Evolutionary conservation across 495 filamentous ascomycete genomes (phyloP).

Genomic region (Pseudoneurospora amorphoporcata): DNA sequence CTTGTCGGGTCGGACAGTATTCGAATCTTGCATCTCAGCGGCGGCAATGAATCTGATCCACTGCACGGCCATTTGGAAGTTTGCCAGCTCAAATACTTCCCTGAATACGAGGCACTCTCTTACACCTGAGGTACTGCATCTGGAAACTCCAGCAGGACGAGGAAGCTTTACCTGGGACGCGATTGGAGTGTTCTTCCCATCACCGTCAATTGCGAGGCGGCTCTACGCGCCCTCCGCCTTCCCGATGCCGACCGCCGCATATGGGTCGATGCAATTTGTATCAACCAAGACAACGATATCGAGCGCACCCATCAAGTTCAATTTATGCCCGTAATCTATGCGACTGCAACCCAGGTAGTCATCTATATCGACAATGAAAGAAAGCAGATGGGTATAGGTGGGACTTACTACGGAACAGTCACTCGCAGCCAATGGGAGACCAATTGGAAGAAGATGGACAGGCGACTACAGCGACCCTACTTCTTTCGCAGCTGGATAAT

Average conservation of each 20-base stretch:
- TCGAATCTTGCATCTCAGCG: conserved; percentile 11
- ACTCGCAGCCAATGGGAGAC: conserved; percentile 1
- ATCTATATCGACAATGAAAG: conserved; percentile 17
- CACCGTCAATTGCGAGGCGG: conserved; percentile 12
- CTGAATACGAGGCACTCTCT: conserved; percentile 13
- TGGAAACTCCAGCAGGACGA: conserved; percentile 8
- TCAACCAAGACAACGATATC: conserved; percentile 16
- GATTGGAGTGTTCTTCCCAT: conserved; percentile 12
- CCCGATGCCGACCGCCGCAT: conserved; percentile 7
- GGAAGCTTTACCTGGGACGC: conserved; percentile 12
- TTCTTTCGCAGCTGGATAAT: conserved; percentile 19
- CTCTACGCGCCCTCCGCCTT: conserved; percentile 9
- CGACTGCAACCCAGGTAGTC: conserved; percentile 16
- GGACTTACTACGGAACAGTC: neutral
- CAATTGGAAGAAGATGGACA: conserved; percentile 8
- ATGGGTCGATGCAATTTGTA: conserved; percentile 26
- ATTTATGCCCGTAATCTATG: conserved; percentile 24
- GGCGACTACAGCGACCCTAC: conserved; percentile 8
- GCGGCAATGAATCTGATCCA: conserved; percentile 8
- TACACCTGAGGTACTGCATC: conserved; percentile 12
- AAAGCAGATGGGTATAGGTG: neutral
- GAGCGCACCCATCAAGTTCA: conserved; percentile 19
- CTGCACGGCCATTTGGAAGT: conserved; percentile 8
- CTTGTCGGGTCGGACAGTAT: conserved; percentile 6
- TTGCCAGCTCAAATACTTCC: conserved; percentile 11